Base-by-base conservation (phyloP, 768 basidiomycete species). In the Xerocomellus amylosporus region DNA sequence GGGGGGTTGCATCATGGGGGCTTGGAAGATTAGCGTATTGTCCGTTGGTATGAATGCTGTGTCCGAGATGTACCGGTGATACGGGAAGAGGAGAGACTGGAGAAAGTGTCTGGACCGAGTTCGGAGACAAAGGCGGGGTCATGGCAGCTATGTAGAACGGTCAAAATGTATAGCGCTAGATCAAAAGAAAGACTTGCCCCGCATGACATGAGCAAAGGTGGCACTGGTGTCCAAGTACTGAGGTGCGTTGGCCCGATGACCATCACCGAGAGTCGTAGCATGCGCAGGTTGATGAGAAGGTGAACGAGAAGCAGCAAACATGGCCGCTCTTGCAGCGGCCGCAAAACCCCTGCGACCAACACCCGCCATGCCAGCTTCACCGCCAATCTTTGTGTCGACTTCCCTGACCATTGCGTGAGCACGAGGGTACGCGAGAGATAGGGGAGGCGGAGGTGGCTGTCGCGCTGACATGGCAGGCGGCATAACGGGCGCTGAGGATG, bases 311-410 rank as follows among this genome's bases (percentile, higher is more conserved):
- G 67, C 17, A 33, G 73, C 53, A 56, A 78, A 72, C 76, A 84
- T 73, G 8, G 83, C 83, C 0, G 85, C 85, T 41, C 83, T 82
- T 49, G 86, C 84, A 10, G 82, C 88, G 17, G 91, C 88, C 13
- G 77, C 78, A 55, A 93, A 93, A 1, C 90, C 93, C 60, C 92
- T 75, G 55, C 93, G 75, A 8, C 93, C 93, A 8, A 95, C 91
- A 9, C 93, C 93, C 1, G 93, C 93, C 93, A 95, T 94, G 1
- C 89, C 88, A 9, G 88, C 89, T 49, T 77, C 83, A 8, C 89
- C 89, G 4, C 89, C 88, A 3, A 65, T 77, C 66, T 86, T 83
- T n/a, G 88, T 90, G 64, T 88, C 81, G 9, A 85, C 76, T 33
- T 80, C 77, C 8, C 65, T 69, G 30, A 64, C 51, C 40, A 37